A percentile compares a stretch with the other conserved stretches of the same genome.
Evolutionary conservation across 257 asterid species (phyloP).

Genomic region (Rauvolfia tetraphylla): DNA sequence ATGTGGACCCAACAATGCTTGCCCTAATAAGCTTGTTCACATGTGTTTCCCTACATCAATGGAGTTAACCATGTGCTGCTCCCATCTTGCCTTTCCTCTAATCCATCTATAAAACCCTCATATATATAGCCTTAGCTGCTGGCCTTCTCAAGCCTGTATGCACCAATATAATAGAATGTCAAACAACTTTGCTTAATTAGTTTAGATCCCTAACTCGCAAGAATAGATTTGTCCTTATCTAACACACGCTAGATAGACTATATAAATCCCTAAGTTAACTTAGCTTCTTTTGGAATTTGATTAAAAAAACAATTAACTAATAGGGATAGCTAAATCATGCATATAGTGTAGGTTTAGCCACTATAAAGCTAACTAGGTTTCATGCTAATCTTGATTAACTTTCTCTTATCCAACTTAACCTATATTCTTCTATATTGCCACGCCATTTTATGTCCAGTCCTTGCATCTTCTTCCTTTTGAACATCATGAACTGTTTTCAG

Average conservation of each 20-base stretch:
- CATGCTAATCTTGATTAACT: conserved; percentile 3
- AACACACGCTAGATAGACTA: not conserved
- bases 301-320: not conserved
- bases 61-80: conserved; percentile 57
- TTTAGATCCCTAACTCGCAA: conserved; percentile 24
- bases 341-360: not conserved
- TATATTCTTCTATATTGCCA: not conserved
- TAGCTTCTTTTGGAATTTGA: not conserved
- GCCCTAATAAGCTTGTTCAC: conserved; percentile 25
- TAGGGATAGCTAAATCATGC: not conserved
- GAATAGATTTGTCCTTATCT: conserved; percentile 14
- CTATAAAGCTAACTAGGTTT: not conserved
- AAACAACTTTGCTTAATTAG: conserved; percentile 20
- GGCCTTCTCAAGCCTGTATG: conserved; percentile 27
- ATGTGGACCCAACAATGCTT: conserved; percentile 17
- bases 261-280: not conserved
- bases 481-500: not conserved
- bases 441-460: not conserved
- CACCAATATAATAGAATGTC: conserved; percentile 12
- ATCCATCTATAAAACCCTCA: not conserved
- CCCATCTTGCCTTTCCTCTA: conserved; percentile 5
- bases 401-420: not conserved
- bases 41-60: conserved; percentile 42
- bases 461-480: not conserved
- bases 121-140: conserved; percentile 20